Percentiles rank a stretch among this genome's conserved stretches.
These are phyloP conservation scores for Ophiostoma ulmi DNA, from an alignment of 2,329 filamentous ascomycete genomes.

Conservation along the genomic window DNA sequence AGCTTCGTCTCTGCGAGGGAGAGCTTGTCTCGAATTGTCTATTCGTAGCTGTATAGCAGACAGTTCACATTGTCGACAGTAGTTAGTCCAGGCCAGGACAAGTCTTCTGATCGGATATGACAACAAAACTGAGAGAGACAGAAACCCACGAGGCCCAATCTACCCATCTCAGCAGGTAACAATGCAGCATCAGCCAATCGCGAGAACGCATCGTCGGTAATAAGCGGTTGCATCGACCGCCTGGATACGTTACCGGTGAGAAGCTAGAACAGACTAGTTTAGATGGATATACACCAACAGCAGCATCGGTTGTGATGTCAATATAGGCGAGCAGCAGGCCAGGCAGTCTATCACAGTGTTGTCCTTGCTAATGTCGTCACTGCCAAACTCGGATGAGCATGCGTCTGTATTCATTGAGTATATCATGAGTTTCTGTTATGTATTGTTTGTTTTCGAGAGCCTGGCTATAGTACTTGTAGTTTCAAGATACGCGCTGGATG, in stretches of 20 bases:
- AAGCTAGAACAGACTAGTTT: neutral
- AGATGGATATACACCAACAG: neutral
- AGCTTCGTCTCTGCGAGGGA: neutral
- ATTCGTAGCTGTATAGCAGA: neutral
- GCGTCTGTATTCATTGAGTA: neutral
- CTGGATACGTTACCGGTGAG: constrained; percentile 4
- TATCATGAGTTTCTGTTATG: neutral
- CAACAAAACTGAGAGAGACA: neutral
- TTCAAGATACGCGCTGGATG: neutral
- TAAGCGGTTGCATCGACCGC: neutral
- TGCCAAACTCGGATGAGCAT: neutral
- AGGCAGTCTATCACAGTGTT: too few species aligned
- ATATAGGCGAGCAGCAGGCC: too few species aligned
- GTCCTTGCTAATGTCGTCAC: too few species aligned
- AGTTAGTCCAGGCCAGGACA: neutral
- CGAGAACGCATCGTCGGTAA: neutral
- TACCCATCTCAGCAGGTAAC: neutral
- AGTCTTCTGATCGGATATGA: neutral
- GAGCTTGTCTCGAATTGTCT: neutral
- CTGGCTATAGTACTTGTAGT: neutral
- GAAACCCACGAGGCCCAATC: neutral
- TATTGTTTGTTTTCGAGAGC: neutral
- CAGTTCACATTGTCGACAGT: neutral
- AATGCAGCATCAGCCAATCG: neutral
- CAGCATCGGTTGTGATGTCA: too few species aligned